A percentile compares a stretch with the other conserved stretches of the same genome.
phyloP scores from a whole-genome alignment of 495 filamentous ascomycete species.

The Lasiosphaeria hispida region DNA sequence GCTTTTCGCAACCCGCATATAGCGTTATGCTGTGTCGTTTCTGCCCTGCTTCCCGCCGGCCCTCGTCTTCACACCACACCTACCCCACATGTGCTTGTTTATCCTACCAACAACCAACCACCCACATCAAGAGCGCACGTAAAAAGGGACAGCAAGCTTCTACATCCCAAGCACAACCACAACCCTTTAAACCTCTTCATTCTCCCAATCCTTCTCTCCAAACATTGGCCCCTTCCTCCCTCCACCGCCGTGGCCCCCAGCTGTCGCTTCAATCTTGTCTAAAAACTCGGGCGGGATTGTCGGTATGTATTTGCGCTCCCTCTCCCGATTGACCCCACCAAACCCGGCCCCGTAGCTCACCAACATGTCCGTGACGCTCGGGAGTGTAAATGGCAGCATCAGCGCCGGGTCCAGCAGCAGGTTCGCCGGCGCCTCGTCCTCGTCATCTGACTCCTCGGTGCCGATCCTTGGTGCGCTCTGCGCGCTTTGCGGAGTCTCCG shows the following conservation, averaged over 20 bases:
- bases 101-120: too few relatives aligned
- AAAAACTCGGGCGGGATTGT: conserved; percentile 93
- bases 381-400: conserved; percentile 91
- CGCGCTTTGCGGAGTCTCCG: conserved; percentile 9
- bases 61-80: too few relatives aligned
- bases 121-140: background rate
- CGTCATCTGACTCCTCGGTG: conserved; percentile 46
- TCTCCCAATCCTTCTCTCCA: conserved; percentile 50
- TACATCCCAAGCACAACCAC: too few relatives aligned
- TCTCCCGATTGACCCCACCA: conserved; percentile 85
- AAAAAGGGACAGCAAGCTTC: background rate
- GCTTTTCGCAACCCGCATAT: too few relatives aligned
- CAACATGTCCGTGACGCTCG: conserved; percentile 96
- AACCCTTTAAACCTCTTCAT: conserved; percentile 41
- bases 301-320: conserved; percentile 94
- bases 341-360: conserved; percentile 93
- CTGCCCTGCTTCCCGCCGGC: too few relatives aligned
- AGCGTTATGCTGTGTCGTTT: too few relatives aligned
- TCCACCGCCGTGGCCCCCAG: conserved; percentile 28
- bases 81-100: too few relatives aligned
- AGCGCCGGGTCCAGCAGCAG: conserved; percentile 84
- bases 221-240: conserved; percentile 38
- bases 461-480: conserved; percentile 18
- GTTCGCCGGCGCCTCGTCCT: conserved; percentile 61
- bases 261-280: conserved; percentile 78